phyloP scores from a whole-genome alignment of 1,284 basidiomycete genomes.

The Moesziomyces antarcticus region DNA sequence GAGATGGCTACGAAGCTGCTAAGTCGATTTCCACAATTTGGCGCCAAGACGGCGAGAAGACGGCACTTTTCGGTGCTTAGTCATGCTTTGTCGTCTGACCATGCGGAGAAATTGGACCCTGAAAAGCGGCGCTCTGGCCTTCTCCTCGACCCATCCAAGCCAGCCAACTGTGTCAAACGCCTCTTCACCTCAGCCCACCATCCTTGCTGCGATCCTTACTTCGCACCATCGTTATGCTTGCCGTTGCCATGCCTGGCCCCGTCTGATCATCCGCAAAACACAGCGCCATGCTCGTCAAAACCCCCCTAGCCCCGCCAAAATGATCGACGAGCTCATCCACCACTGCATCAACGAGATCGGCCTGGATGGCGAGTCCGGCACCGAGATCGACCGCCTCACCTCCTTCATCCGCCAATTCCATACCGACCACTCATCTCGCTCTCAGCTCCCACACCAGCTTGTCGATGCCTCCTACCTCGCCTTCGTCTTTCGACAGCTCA shows the following conservation, averaged over 20 bases:
- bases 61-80: too few relatives aligned
- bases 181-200: too few relatives aligned
- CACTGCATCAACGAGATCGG: slow-evolving; percentile 80
- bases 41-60: neutral
- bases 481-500: slow-evolving; percentile 82
- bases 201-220: too few relatives aligned
- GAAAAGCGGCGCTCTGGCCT: too few relatives aligned
- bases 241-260: too few relatives aligned
- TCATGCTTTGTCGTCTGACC: too few relatives aligned
- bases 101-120: too few relatives aligned
- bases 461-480: slow-evolving; percentile 80
- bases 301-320: slow-evolving; percentile 11
- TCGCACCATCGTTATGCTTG: neutral
- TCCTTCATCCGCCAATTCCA: slow-evolving; percentile 79
- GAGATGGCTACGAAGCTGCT: neutral
- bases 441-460: slow-evolving; percentile 70
- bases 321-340: slow-evolving; percentile 80
- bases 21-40: neutral
- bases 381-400: slow-evolving; percentile 75
- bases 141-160: too few relatives aligned
- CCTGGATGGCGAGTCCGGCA: slow-evolving; percentile 85
- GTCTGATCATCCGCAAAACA: too few relatives aligned
- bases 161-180: too few relatives aligned
- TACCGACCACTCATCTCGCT: slow-evolving; percentile 66
- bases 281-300: neutral